Evolutionary conservation across 2,329 filamentous ascomycete species (phyloP).

Genomic region (Elsinoe batatas): DNA sequence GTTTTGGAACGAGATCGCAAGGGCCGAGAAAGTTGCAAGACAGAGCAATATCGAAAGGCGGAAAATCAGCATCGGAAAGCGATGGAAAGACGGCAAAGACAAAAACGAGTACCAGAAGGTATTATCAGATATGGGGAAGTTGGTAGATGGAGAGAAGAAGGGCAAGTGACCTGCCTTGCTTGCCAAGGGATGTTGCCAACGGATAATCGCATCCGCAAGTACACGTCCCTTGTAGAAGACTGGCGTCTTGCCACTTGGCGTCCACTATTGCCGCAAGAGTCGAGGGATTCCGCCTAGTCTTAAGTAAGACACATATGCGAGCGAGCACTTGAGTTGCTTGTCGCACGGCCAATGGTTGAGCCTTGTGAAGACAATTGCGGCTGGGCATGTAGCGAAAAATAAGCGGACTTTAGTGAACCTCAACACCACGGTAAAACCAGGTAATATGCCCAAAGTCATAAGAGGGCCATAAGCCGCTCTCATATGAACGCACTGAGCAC

Average conservation of each 20-base stretch:
- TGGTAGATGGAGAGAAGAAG: constrained; percentile 37
- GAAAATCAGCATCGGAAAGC: constrained; percentile 30
- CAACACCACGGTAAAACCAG: neutral
- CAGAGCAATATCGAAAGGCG: constrained; percentile 36
- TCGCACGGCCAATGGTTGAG: no score
- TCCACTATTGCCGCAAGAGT: neutral
- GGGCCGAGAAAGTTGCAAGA: constrained; percentile 42
- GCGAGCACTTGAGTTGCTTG: neutral
- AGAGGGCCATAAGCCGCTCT: neutral
- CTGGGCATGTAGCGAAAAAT: no score
- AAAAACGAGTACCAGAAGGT: constrained; percentile 42
- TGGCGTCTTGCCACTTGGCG: no score
- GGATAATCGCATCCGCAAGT: neutral
- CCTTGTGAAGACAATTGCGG: no score
- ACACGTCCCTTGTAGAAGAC: no score
- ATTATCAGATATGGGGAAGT: constrained; percentile 52
- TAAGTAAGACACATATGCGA: neutral
- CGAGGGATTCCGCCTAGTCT: neutral
- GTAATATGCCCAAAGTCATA: neutral
- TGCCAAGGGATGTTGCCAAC: no score
- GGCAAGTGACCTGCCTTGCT: neutral
- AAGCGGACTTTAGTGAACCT: neutral
- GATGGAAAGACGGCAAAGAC: constrained; percentile 24
- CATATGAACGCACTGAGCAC: neutral
- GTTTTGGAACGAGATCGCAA: constrained; percentile 81